Evolutionary conservation across 371 early-diverging fungal species (phyloP).

Genomic region (Mortierella sp.): DNA sequence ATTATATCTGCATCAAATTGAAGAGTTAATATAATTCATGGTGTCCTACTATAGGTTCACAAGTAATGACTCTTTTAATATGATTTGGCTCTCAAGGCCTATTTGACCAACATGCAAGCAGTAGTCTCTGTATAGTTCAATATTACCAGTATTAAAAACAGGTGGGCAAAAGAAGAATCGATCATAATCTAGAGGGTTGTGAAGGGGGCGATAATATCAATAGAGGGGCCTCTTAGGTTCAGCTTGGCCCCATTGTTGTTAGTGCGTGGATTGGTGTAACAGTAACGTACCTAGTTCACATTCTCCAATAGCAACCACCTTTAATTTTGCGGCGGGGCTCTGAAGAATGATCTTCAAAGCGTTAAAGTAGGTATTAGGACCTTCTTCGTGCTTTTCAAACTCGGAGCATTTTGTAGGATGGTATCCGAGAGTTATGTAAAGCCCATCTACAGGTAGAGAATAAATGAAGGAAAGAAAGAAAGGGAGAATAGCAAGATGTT

Average conservation of each 20-base stretch:
- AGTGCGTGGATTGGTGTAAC: not conserved
- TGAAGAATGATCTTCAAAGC: slow-evolving; percentile 63
- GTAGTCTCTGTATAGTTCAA: too few species aligned
- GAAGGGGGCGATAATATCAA: not conserved
- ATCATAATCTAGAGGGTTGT: slow-evolving; percentile 79
- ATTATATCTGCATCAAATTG: not conserved
- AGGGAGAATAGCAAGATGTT: too few species aligned
- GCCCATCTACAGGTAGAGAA: slow-evolving; percentile 22
- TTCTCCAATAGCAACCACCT: slow-evolving; percentile 92
- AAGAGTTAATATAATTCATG: not conserved
- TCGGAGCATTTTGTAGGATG: slow-evolving; percentile 90
- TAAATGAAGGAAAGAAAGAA: too few species aligned
- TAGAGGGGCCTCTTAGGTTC: too few species aligned
- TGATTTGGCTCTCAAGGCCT: too few species aligned
- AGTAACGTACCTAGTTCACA: slow-evolving; percentile 77
- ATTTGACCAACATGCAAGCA: too few species aligned
- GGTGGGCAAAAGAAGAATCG: slow-evolving; percentile 86
- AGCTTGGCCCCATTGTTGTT: too few species aligned
- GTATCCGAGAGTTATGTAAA: slow-evolving; percentile 88
- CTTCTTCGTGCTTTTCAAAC: slow-evolving; percentile 66
- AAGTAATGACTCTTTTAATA: too few species aligned
- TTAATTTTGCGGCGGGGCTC: slow-evolving; percentile 44
- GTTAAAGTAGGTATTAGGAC: slow-evolving; percentile 74
- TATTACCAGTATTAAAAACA: too few species aligned
- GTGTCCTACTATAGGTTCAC: too few species aligned